phyloP scores from a whole-genome alignment of 139 green algal species.

The Monoraphidium neglectum region DNA sequence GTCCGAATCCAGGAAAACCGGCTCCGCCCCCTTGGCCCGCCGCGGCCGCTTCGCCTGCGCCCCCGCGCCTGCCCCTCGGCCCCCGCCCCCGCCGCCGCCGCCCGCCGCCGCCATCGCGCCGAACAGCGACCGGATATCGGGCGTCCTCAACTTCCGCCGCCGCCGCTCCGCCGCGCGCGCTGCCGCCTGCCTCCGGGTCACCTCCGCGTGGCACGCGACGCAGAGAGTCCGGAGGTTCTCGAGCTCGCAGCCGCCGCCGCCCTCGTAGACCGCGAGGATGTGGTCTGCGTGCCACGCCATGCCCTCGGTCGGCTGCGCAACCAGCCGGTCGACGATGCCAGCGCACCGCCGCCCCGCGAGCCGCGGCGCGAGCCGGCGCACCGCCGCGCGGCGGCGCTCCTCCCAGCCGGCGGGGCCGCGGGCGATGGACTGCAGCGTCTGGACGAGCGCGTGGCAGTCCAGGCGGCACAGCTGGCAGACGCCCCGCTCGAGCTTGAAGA shows the following conservation, averaged over 20 bases:
- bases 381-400: neutral
- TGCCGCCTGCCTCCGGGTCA: slow-evolving; percentile 37
- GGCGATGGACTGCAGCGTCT: slow-evolving; percentile 67
- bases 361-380: slow-evolving; percentile 17
- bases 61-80: neutral
- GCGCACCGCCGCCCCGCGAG: neutral
- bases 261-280: slow-evolving; percentile 82
- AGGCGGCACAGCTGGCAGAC: slow-evolving; percentile 69
- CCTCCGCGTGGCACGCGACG: slow-evolving; percentile 70
- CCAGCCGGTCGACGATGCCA: neutral
- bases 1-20: neutral
- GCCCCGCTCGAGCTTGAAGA: slow-evolving; percentile 75
- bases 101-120: neutral
- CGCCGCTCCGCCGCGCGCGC: slow-evolving; percentile 42
- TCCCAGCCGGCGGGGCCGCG: slow-evolving; percentile 37
- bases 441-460: slow-evolving; percentile 72
- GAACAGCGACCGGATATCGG: slow-evolving; percentile 51
- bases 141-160: slow-evolving; percentile 32
- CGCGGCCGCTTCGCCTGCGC: slow-evolving; percentile 4
- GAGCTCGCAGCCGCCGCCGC: slow-evolving; percentile 84
- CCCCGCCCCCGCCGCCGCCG: neutral
- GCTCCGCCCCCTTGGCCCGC: neutral
- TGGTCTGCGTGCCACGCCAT: slow-evolving; percentile 92
- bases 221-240: slow-evolving; percentile 94
- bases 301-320: slow-evolving; percentile 57